These are phyloP conservation scores for Leccinum proximum DNA, from an alignment of 1,284 basidiomycete genomes.

Conservation along the genomic window DNA sequence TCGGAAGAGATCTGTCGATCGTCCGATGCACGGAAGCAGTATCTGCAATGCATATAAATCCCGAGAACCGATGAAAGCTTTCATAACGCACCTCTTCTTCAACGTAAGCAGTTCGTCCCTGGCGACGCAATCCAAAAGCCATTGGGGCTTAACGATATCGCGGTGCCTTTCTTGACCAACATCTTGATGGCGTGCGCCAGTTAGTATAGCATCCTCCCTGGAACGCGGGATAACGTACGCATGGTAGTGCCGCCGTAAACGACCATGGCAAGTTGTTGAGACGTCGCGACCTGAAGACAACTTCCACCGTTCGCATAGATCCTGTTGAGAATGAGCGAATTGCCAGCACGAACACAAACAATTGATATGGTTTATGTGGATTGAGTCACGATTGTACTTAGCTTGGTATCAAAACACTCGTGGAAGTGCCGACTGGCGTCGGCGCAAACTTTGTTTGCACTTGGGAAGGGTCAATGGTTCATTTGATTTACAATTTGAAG, in stretches of 20 bases:
- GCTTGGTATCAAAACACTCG: too few relatives aligned
- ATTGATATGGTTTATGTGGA: too few relatives aligned
- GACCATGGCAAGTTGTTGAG: conserved; percentile 45
- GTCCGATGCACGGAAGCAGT: conserved; percentile 70
- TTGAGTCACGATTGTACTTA: too few relatives aligned
- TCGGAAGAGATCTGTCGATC: conserved; percentile 39
- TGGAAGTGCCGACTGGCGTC: too few relatives aligned
- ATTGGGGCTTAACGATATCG: conserved; percentile 76
- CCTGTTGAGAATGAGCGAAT: conserved; percentile 35
- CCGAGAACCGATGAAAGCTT: background rate
- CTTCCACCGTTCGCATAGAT: conserved; percentile 78
- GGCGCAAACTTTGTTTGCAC: too few relatives aligned
- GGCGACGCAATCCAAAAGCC: conserved; percentile 79
- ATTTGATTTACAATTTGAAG: too few relatives aligned
- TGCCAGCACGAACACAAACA: background rate
- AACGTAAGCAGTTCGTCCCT: conserved; percentile 55
- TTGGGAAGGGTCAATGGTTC: too few relatives aligned
- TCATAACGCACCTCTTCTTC: conserved; percentile 54
- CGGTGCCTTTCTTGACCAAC: conserved; percentile 57
- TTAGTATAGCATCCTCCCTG: conserved; percentile 4
- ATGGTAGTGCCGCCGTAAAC: conserved; percentile 64
- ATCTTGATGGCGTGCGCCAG: conserved; percentile 44
- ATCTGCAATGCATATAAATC: conserved; percentile 37
- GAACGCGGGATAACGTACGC: conserved; percentile 40
- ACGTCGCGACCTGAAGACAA: conserved; percentile 57